These are phyloP conservation scores for Cladophialophora exuberans DNA, from an alignment of 2,329 filamentous ascomycete species.

Conservation along the genomic window DNA sequence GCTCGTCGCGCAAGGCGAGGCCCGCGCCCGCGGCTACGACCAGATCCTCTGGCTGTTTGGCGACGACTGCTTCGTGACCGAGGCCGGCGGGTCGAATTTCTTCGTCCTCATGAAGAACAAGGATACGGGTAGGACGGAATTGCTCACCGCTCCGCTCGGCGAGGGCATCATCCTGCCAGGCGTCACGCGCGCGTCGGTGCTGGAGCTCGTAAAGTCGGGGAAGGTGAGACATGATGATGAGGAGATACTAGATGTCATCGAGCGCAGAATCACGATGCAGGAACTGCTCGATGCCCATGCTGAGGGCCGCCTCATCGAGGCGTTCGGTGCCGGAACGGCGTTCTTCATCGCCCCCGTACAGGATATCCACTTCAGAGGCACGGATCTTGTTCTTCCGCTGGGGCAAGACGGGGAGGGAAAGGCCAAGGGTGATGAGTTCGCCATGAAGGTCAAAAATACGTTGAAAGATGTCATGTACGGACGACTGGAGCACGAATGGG, in stretches of 20 bases:
- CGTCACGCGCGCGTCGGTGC: slow-evolving; percentile 78
- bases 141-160: slow-evolving; percentile 82
- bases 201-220: slow-evolving; percentile 65
- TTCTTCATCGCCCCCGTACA: slow-evolving; percentile 30
- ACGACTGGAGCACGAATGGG: slow-evolving; percentile 69
- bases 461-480: slow-evolving; percentile 77
- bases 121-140: slow-evolving; percentile 63
- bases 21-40: slow-evolving; percentile 72
- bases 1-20: slow-evolving; percentile 76
- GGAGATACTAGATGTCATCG: slow-evolving; percentile 81
- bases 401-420: slow-evolving; percentile 38
- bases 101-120: slow-evolving; percentile 72
- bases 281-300: slow-evolving; percentile 73
- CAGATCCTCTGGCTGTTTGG: slow-evolving; percentile 97
- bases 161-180: slow-evolving; percentile 85
- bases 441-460: slow-evolving; percentile 64
- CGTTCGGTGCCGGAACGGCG: slow-evolving; percentile 86
- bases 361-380: slow-evolving; percentile 31
- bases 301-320: slow-evolving; percentile 79
- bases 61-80: slow-evolving; percentile 75
- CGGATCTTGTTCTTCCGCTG: slow-evolving; percentile 55
- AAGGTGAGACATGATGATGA: slow-evolving; percentile 51
- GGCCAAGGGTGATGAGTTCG: slow-evolving; percentile 55
- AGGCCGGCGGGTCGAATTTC: slow-evolving; percentile 91
- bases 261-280: slow-evolving; percentile 79